A percentile compares a stretch with the other conserved stretches of the same genome.
These are phyloP conservation scores for Saccharomyces pastorianus DNA, from an alignment of 1,139 yeast genomes.

Conservation along the genomic window DNA sequence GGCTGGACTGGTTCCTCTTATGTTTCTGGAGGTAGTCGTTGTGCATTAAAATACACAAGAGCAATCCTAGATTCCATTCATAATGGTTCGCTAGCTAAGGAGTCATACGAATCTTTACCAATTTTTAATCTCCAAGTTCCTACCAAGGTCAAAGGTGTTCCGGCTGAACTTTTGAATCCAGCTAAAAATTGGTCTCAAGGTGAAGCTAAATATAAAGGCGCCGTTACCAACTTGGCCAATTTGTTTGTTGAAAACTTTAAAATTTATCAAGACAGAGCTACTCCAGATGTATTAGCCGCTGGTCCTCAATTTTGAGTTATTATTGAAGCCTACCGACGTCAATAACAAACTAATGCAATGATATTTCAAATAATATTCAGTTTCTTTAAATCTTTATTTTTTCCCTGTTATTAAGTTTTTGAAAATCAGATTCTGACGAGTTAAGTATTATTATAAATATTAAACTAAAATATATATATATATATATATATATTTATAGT, in stretches of 20 bases:
- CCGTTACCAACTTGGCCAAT: conserved; percentile 66
- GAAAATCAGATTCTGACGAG: no score
- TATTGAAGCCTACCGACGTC: no score
- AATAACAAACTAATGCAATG: no score
- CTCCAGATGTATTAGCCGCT: conserved; percentile 82
- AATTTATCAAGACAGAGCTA: conserved; percentile 76
- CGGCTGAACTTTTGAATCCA: conserved; percentile 80
- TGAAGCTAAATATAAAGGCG: conserved; percentile 53
- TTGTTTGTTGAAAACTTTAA: conserved; percentile 81
- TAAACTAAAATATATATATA: no score
- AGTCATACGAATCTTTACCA: conserved; percentile 76
- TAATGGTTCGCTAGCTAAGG: conserved; percentile 77
- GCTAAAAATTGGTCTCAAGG: conserved; percentile 77
- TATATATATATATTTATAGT: conserved; percentile 3
- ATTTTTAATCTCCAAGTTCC: conserved; percentile 86
- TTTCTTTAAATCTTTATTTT: not conserved
- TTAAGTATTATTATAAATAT: no score
- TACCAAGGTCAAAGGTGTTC: conserved; percentile 72
- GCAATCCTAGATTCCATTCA: conserved; percentile 93
- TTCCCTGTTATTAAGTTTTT: not conserved
- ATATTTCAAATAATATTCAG: not conserved
- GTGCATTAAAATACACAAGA: conserved; percentile 96
- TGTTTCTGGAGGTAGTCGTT: conserved; percentile 90
- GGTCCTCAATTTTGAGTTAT: conserved; percentile 49
- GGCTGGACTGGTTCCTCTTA: conserved; percentile 98